A percentile compares a stretch with the other conserved stretches of the same genome.
These are phyloP conservation scores for Phtheirospermum japonicum DNA, from an alignment of 257 asterid species.

Conservation along the genomic window DNA sequence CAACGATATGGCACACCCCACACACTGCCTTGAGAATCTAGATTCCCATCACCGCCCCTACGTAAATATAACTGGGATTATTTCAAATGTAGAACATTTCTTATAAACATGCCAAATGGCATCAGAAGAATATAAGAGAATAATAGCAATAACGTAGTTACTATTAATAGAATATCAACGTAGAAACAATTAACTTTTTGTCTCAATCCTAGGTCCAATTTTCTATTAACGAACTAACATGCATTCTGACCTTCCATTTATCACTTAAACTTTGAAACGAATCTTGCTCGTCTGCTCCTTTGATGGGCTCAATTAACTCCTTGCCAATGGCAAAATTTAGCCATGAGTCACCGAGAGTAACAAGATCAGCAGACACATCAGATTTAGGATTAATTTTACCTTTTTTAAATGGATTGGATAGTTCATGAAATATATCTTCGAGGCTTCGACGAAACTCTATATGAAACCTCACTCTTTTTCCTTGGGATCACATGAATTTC, in stretches of 20 bases:
- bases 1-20: constrained; percentile 96
- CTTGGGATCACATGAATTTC: constrained; percentile 83
- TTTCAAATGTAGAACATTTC: constrained; percentile 41
- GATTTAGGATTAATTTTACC: constrained; percentile 57
- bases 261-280: constrained; percentile 73
- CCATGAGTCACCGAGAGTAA: constrained; percentile 90
- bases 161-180: background rate
- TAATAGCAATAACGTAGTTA: background rate
- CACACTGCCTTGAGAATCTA: constrained; percentile 65
- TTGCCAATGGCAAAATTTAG: constrained; percentile 62
- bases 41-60: constrained; percentile 81
- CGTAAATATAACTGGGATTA: constrained; percentile 93
- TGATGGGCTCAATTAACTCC: constrained; percentile 73
- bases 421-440: constrained; percentile 63
- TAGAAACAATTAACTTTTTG: background rate
- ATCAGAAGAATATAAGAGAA: constrained; percentile 16
- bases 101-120: constrained; percentile 32
- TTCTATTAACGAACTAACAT: background rate
- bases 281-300: constrained; percentile 61
- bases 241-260: constrained; percentile 75
- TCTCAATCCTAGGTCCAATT: no score
- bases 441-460: constrained; percentile 71
- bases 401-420: constrained; percentile 42
- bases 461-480: constrained; percentile 63
- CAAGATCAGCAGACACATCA: constrained; percentile 68